Evolutionary conservation across 495 filamentous ascomycete genomes (phyloP), one percentile per base, ranked within the genome.

Genomic region (Penicillium macrosclerotiorum): DNA sequence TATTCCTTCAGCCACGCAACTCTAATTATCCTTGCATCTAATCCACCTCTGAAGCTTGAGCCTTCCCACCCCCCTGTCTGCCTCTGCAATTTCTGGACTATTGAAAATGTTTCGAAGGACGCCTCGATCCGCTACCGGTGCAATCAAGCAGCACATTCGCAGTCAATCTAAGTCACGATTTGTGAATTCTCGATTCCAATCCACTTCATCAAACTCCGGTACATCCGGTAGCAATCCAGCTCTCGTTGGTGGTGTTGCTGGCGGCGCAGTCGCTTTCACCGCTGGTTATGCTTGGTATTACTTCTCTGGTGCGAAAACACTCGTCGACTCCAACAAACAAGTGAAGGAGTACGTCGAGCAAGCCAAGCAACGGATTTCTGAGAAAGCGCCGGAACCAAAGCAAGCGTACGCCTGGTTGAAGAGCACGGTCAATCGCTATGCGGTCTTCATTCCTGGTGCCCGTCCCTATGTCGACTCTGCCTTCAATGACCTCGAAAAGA

Each of bases 391-490:
- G 1, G 76, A 75, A 47, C 71, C 81, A 2, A 79, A 82, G 40
- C 69, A 81, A 48, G 80, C 80, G 0, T 57, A 83, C 24, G 52
- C 71, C 32, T 79, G 74, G 69, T 64, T 87, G 42, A 73, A 75
- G 45, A 63, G 78, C 30, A 76, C 81, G 2, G 74, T 74, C 7
- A 77, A 75, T 33, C 75, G 76, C 11, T 87, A 87, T 49, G 78
- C 80, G 3, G 67, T 59, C n/a, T 82, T 81, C 67, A 75, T 88
- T 24, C 84, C 84, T 3, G 84, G 83, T n/a, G 83, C 73, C 3
- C 71, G 73, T 8, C 60, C 65, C 13, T 82, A 81, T 51, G 71
- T 85, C 37, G 81, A 86, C 54, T 62, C 63, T 2, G 75, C 71
- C 2, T 87, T 88, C 56, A 65, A 81, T 24, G 82, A 86, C 46